phyloP scores from a whole-genome alignment of 805 yeast genomes.

The Wickerhamiella slavikovae region DNA sequence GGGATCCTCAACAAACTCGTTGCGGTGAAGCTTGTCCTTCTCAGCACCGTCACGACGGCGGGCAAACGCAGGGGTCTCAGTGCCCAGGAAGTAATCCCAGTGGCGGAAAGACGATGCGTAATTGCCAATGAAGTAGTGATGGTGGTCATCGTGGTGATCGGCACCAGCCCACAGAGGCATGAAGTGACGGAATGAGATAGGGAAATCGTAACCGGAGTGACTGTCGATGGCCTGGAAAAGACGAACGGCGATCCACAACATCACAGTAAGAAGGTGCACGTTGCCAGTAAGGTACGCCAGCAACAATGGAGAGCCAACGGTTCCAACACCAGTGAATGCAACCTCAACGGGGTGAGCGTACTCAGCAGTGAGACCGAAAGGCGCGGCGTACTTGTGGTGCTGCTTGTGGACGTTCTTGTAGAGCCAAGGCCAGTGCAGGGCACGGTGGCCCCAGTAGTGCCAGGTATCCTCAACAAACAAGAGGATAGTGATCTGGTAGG shows the following conservation, averaged over 20 bases:
- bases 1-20: slow-evolving; percentile 12
- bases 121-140: slow-evolving; percentile 86
- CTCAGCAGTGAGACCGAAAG: slow-evolving; percentile 93
- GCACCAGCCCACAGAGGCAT: slow-evolving; percentile 98
- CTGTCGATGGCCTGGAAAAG: slow-evolving; percentile 93
- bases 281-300: slow-evolving; percentile 58
- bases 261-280: slow-evolving; percentile 77
- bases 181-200: slow-evolving; percentile 83
- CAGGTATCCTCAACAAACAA: slow-evolving; percentile 81
- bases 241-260: slow-evolving; percentile 71
- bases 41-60: slow-evolving; percentile 27
- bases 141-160: slow-evolving; percentile 94
- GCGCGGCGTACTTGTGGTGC: slow-evolving; percentile 96
- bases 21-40: slow-evolving; percentile 6
- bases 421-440: slow-evolving; percentile 62
- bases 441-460: slow-evolving; percentile 94
- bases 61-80: slow-evolving; percentile 36
- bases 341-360: slow-evolving; percentile 95
- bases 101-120: slow-evolving; percentile 89
- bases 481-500: slow-evolving; percentile 49
- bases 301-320: slow-evolving; percentile 83
- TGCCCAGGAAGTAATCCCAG: slow-evolving; percentile 77
- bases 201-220: slow-evolving; percentile 96
- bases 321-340: slow-evolving; percentile 76
- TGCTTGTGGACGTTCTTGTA: slow-evolving; percentile 91